Evolutionary conservation across 768 basidiomycete genomes (phyloP).

Genomic region (Hericium coralloides): DNA sequence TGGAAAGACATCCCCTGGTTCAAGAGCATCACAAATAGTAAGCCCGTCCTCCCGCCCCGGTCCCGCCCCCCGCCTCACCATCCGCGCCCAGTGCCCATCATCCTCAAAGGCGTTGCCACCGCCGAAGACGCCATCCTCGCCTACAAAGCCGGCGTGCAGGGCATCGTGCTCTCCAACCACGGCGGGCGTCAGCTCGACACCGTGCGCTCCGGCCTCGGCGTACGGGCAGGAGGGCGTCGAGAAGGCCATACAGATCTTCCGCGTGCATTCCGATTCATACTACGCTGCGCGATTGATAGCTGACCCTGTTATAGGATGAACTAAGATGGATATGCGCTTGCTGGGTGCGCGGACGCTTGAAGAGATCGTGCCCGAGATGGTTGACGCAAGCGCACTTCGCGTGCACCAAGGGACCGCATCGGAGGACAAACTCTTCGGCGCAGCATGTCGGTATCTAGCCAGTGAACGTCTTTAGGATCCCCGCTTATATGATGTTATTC

Average conservation of each 20-base stretch:
- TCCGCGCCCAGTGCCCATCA: slow-evolving; percentile 38
- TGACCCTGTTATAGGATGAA: slow-evolving; percentile 57
- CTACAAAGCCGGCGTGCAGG: slow-evolving; percentile 34
- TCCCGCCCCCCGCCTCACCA: not conserved
- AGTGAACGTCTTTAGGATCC: no score
- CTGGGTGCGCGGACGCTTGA: slow-evolving; percentile 75
- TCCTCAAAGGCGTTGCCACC: slow-evolving; percentile 23
- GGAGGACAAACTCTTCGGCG: slow-evolving; percentile 59
- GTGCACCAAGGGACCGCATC: slow-evolving; percentile 58
- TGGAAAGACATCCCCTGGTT: slow-evolving; percentile 79
- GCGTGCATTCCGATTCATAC: slow-evolving; percentile 31
- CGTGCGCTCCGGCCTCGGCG: slow-evolving; percentile 37
- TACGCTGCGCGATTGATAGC: not conserved
- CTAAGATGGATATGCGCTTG: slow-evolving; percentile 96
- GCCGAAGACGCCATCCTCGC: slow-evolving; percentile 41
- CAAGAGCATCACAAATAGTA: slow-evolving; percentile 48
- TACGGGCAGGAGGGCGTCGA: slow-evolving; percentile 88
- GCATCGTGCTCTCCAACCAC: slow-evolving; percentile 51
- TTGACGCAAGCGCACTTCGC: slow-evolving; percentile 66
- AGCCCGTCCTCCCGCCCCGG: not conserved
- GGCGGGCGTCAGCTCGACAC: slow-evolving; percentile 52
- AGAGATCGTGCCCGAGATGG: slow-evolving; percentile 84
- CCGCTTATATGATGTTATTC: no score
- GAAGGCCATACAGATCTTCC: slow-evolving; percentile 69
- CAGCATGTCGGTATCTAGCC: slow-evolving; percentile 54